Base-by-base conservation (phyloP, 2,329 filamentous ascomycete species). In the Fusarium zealandicum region DNA sequence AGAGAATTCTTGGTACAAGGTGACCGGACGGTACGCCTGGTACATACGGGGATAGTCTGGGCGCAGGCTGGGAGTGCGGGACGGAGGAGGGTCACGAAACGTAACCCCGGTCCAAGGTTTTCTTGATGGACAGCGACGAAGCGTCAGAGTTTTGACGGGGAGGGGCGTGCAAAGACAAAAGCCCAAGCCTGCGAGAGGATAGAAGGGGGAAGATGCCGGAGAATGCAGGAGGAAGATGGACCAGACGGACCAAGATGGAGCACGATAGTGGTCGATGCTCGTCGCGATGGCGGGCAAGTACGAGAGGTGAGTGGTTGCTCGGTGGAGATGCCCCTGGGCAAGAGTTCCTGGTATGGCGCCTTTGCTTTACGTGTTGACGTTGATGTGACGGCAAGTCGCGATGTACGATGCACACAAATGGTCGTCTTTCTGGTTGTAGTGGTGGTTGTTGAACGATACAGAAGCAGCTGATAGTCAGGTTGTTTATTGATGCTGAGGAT, bases 1-100 rank as follows among this genome's bases (percentile, higher is more conserved):
- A 72, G 59, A 58, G 57, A 61, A 52, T 54, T 58, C 65, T 68
- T 67, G 67, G 64, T 66, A 62, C 55, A 50, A 58, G 55, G 57
- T 61, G 57, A 61, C 50, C 47, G 51, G 57, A 55, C 46, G 51
- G 62, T 51, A 63, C 57, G 55, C 57, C 57, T 59, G 56, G 47
- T 59, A 57, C 55, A 25, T 42, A 48, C 57, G 49, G 57, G 49
- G 35, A 55, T 32, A 50, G 44, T 36, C 56, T 63, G 52, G 59
- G 57, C 42, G 59, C 60, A 59, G 63, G 60, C 45, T 60, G 55
- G 59, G 51, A 46, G 52, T 57, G 59, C 59, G 59, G 59, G 59
- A 63, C 59, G 59, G 59, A 63, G 59, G 55, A 43, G 59, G 55
- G 56, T 63, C 56, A 60, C 59, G 31, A 59, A 63, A 63, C 56